Evolutionary conservation across 2,329 filamentous ascomycete genomes (phyloP), one percentile per base, ranked within the genome.

Genomic region (Alternaria sp.): DNA sequence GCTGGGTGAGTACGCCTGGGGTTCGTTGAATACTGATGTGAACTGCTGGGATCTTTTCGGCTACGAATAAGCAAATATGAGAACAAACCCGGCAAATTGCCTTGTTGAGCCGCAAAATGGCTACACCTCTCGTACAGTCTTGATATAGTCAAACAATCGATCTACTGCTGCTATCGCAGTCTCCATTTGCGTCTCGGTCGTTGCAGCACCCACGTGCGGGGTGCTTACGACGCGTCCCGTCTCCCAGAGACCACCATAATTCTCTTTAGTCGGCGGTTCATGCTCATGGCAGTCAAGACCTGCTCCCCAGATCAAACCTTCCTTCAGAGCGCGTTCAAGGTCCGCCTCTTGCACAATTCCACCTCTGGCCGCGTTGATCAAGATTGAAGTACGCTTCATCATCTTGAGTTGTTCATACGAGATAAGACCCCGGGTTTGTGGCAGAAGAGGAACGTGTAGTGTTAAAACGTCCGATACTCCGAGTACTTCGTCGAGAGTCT

Each of bases 201-300:
- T 83, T 0, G 81, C 77, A 2, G 80, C 81, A 7, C 82, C 82
- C 42, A 84, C 60, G 72, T 85, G 83, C n/a, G 82, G 82, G 33
- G 78, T 82, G 23, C 82, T 70, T 1, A 83, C 75, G 51, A 86
- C 65, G 54, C 83, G 82, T 3, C 82, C 80, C 24, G 78, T 76
- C 36, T 73, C 70, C 14, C 71, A 74, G 8, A 80, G 75, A 7
- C 80, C 61, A 48, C 82, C 67, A 9, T 79, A 78, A 7, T 72
- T 77, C 39, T 66, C 69, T 33, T 72, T 75, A 0, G 75, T 79
- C 8, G 77, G 79, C 17, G 82, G 82, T 58, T 84, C 82, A 17
- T 73, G 69, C 39, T 75, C 73, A 51, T 82, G 81, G n/a, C 83
- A 82, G 70, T 84, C 82, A 2, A 80, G 76, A 21, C 80, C 82